Evolutionary conservation across 176 grass and related monocot genomes (phyloP), one percentile per base, ranked within the genome.

Genomic region (Thinopyrum elongatum): DNA sequence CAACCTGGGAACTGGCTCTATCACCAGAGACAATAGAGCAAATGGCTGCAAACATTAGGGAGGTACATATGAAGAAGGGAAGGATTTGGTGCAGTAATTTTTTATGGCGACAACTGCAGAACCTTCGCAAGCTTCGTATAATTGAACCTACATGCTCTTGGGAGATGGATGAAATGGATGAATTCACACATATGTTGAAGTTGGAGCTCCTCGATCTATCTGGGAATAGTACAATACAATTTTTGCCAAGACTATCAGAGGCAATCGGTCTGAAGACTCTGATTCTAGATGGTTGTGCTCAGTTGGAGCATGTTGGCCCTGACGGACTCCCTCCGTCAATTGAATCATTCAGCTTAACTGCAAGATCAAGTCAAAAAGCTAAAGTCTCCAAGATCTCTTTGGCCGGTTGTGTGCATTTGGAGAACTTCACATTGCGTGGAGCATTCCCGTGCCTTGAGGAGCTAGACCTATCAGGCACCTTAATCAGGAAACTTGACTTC

Each of bases 201-300:
- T 12, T 80, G 1, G 55, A 86, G 55, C 57, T 74, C 38, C 55
- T 86, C 0, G 55, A 87, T 7, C 30, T 87, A 0, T 87, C 69
- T 4, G 10, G 31, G 16, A 65, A 87, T 8, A n/a, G 81, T 8
- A n/a, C 16, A 2, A 30, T 87, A 1, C 29, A 57, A 30, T 69
- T 55, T 39, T 57, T 87, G 23, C 79, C 59, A 3, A 76, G 44
- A 16, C 7, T 87, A 2, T 87, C 70, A 0, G 2, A 12, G 2
- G 10, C 70, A 19, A 17, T 5, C 33, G 0, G 13, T 3, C 59
- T 53, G 49, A 44, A 44, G 41, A 12, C 41, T 44, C 41, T 44
- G 41, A 13, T 44, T 3, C 10, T 44, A 44, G 41, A 53, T 53
- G 49, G 49, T 53, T 53, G 49, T 53, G 16, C 19, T 53, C 10